Percentiles rank a stretch among this genome's conserved stretches.
phyloP scores from a whole-genome alignment of 345 rosid species.

The Murraya paniculata region DNA sequence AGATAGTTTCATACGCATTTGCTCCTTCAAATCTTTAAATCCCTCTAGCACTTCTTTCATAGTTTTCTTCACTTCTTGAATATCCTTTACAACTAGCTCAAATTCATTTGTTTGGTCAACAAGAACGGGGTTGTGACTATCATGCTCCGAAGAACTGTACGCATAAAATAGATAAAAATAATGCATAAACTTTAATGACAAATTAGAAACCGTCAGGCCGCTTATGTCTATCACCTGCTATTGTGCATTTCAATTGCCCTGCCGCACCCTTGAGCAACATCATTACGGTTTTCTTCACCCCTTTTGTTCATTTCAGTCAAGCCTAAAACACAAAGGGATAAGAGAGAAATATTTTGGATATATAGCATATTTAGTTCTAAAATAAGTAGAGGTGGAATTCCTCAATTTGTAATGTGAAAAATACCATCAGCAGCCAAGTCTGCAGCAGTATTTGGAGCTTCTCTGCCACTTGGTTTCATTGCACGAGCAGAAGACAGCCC shows the following conservation, averaged over 20 bases:
- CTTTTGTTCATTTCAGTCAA: background rate
- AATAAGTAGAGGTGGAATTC: background rate
- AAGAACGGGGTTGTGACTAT: background rate
- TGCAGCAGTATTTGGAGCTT: background rate
- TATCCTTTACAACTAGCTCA: background rate
- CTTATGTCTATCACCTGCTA: conserved; percentile 1
- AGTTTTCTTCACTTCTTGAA: background rate
- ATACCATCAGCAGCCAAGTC: background rate
- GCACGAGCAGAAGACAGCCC: background rate
- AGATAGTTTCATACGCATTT: background rate
- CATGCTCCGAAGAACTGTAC: background rate
- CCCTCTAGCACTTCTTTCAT: background rate
- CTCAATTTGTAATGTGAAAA: background rate
- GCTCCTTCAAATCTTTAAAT: background rate
- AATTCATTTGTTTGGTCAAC: background rate
- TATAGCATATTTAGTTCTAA: background rate
- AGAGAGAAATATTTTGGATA: background rate
- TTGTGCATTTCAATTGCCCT: background rate
- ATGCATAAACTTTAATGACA: background rate
- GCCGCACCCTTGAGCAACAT: background rate
- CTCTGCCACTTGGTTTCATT: background rate
- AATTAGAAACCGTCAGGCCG: background rate
- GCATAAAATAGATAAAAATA: background rate
- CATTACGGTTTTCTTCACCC: background rate
- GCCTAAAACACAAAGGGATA: background rate